Evolutionary conservation across 2,329 filamentous ascomycete species (phyloP).

Genomic region (Nothophoma quercina): DNA sequence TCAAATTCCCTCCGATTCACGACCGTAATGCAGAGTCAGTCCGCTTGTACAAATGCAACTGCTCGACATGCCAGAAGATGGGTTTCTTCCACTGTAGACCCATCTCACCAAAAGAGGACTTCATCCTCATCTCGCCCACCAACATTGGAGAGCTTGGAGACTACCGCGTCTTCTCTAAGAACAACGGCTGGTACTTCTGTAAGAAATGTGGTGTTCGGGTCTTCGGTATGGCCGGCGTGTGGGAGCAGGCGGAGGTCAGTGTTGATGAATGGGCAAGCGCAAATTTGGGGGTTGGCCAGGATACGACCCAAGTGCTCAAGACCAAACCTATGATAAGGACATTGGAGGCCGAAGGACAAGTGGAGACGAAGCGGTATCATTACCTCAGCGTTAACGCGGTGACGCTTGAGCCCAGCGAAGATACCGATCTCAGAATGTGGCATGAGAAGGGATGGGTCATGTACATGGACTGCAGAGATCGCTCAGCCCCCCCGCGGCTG

Average conservation of each 20-base stretch:
- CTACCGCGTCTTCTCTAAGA: constrained; percentile 48
- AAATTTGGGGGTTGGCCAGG: constrained; percentile 16
- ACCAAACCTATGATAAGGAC: constrained; percentile 21
- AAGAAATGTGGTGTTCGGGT: constrained; percentile 56
- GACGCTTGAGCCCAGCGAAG: constrained; percentile 38
- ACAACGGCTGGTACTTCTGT: constrained; percentile 57
- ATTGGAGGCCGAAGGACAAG: constrained; percentile 22
- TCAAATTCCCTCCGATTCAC: constrained; percentile 52
- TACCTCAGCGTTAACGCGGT: constrained; percentile 47
- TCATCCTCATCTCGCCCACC: constrained; percentile 55
- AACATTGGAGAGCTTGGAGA: constrained; percentile 49
- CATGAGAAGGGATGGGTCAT: constrained; percentile 45
- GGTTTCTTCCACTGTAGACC: constrained; percentile 57
- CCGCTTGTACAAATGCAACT: constrained; percentile 57
- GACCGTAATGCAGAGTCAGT: constrained; percentile 25
- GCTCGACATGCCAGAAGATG: constrained; percentile 59
- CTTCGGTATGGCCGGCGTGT: constrained; percentile 48
- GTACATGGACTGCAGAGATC: constrained; percentile 35
- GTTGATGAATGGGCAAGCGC: constrained; percentile 31
- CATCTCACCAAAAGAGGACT: constrained; percentile 51
- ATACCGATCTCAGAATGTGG: constrained; percentile 42
- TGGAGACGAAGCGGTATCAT: constrained; percentile 20
- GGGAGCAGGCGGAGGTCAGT: constrained; percentile 32
- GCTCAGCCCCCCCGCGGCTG: background rate
- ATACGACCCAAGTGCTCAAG: constrained; percentile 34